A percentile compares a stretch with the other conserved stretches of the same genome.
Evolutionary conservation across 2,329 filamentous ascomycete genomes (phyloP).

Genomic region (Thielaviopsis musarum): DNA sequence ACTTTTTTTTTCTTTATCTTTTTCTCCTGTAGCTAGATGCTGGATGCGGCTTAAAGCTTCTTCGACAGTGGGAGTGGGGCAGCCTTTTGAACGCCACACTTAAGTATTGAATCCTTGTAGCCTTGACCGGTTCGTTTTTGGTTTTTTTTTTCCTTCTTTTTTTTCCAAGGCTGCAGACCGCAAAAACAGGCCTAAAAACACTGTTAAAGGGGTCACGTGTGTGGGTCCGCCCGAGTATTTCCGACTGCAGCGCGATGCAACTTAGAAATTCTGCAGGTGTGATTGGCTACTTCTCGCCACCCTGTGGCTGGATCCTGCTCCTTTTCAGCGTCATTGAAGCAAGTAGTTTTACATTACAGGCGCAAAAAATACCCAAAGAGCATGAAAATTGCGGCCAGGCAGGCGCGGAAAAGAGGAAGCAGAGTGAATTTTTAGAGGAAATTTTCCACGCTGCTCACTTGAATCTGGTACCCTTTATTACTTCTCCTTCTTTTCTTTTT

Average conservation of each 20-base stretch:
- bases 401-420: background rate
- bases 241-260: background rate
- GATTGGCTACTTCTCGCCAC: conserved; percentile 6
- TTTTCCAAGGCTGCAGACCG: background rate
- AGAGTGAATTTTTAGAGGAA: background rate
- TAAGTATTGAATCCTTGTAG: background rate
- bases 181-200: background rate
- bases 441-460: background rate
- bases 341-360: background rate
- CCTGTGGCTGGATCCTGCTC: conserved; percentile 1
- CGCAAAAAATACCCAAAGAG: background rate
- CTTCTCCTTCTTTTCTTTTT: background rate
- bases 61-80: background rate
- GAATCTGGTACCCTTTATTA: background rate
- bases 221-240: conserved; percentile 9
- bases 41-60: conserved; percentile 3
- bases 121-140: no score
- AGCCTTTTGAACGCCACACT: background rate
- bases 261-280: conserved; percentile 9
- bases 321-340: conserved; percentile 7
- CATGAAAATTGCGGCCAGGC: background rate
- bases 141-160: background rate
- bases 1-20: background rate
- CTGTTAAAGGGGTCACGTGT: background rate
- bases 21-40: background rate